Percentiles rank a stretch among this genome's conserved stretches.
These are phyloP conservation scores for Ophiostoma ulmi DNA, from an alignment of 2,329 filamentous ascomycete species.

Conservation along the genomic window DNA sequence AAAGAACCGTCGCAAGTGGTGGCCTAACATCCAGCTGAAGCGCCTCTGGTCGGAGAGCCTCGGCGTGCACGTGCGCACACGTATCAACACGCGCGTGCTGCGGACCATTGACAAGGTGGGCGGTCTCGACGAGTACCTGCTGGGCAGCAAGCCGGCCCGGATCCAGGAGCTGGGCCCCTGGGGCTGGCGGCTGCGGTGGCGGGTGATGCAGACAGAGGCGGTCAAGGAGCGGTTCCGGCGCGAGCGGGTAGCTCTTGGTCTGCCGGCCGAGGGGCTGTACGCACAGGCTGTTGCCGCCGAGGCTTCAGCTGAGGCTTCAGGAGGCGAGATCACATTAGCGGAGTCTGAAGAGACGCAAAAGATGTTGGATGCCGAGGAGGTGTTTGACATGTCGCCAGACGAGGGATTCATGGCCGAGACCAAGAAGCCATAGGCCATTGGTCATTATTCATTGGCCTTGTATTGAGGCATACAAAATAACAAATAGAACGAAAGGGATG, in stretches of 20 bases:
- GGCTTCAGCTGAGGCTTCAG: conserved; percentile 21
- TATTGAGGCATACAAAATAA: background rate
- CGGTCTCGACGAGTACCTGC: conserved; percentile 84
- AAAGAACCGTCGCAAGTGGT: conserved; percentile 69
- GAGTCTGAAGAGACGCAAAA: conserved; percentile 31
- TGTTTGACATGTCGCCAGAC: conserved; percentile 44
- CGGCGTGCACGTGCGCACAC: conserved; percentile 58
- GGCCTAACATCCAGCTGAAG: conserved; percentile 67
- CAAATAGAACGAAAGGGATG: background rate
- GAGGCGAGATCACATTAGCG: conserved; percentile 32
- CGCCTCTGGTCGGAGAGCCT: conserved; percentile 61
- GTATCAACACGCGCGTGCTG: conserved; percentile 64
- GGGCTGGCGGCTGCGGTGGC: conserved; percentile 87
- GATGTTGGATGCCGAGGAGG: conserved; percentile 40
- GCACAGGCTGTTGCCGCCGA: conserved; percentile 27
- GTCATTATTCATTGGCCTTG: background rate
- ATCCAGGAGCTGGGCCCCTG: conserved; percentile 82
- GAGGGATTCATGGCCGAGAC: conserved; percentile 33
- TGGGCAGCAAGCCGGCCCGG: conserved; percentile 70
- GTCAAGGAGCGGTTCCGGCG: conserved; percentile 61
- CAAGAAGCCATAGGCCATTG: conserved; percentile 21
- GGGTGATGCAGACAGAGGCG: conserved; percentile 70
- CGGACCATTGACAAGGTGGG: conserved; percentile 77
- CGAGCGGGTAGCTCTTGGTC: conserved; percentile 60
- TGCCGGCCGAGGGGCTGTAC: conserved; percentile 45